These are phyloP conservation scores for Picochlorum sp. DNA, from an alignment of 139 green algal species.

Conservation along the genomic window DNA sequence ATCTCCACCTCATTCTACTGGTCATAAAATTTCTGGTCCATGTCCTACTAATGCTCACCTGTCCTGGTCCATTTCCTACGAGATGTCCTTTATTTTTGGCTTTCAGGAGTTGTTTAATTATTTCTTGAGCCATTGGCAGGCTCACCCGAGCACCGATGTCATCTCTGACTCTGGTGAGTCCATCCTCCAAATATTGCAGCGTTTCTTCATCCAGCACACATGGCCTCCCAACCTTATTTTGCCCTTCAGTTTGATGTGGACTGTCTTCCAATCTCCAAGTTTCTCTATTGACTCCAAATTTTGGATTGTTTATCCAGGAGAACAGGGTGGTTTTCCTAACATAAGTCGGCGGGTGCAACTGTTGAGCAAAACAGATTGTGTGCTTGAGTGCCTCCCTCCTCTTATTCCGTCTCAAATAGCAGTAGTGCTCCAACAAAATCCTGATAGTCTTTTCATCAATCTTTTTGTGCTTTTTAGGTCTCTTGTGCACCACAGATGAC, in stretches of 20 bases:
- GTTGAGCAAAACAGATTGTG: not conserved
- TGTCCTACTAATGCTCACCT: not conserved
- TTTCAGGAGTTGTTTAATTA: slow-evolving; percentile 1
- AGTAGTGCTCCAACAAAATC: slow-evolving; percentile 1
- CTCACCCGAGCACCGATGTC: not conserved
- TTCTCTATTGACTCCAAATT: slow-evolving; percentile 2
- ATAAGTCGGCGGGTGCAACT: not conserved
- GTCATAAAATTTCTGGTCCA: slow-evolving; percentile 4
- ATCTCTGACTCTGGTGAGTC: slow-evolving; percentile 1
- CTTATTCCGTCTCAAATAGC: slow-evolving; percentile 1
- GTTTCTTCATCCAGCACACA: slow-evolving; percentile 1
- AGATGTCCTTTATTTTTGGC: slow-evolving; percentile 3
- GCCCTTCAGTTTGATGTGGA: not conserved
- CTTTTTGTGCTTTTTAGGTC: slow-evolving; percentile 1
- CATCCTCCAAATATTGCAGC: slow-evolving; percentile 1
- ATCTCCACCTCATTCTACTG: not conserved
- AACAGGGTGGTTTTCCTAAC: not conserved
- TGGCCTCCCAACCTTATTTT: not conserved
- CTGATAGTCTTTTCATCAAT: slow-evolving; percentile 1
- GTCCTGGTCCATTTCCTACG: not conserved
- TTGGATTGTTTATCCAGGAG: slow-evolving; percentile 1
- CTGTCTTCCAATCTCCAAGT: slow-evolving; percentile 1
- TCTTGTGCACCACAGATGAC: not conserved
- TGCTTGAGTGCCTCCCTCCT: slow-evolving; percentile 1
- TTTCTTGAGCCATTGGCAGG: slow-evolving; percentile 2